A percentile compares a stretch with the other conserved stretches of the same genome.
phyloP scores from a whole-genome alignment of 2,329 filamentous ascomycete genomes.

The Fusarium mangiferae region DNA sequence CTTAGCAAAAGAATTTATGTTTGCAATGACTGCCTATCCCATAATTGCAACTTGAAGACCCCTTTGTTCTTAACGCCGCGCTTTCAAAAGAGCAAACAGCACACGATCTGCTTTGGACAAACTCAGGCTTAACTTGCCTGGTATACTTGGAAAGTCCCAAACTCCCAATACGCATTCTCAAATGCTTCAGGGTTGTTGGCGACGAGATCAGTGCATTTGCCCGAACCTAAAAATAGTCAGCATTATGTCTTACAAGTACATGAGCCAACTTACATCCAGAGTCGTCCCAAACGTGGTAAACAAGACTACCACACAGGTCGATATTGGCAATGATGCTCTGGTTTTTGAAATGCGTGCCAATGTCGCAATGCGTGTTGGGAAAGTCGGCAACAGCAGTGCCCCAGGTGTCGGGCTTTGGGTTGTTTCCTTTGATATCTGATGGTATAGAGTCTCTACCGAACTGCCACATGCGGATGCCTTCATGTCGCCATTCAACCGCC shows the following conservation, averaged over 20 bases:
- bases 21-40: not conserved
- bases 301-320: constrained; percentile 69
- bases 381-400: constrained; percentile 72
- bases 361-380: constrained; percentile 70
- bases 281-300: constrained; percentile 57
- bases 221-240: constrained; percentile 54
- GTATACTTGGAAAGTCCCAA: constrained; percentile 70
- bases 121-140: constrained; percentile 40
- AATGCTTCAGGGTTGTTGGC: constrained; percentile 66
- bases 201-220: constrained; percentile 67
- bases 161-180: constrained; percentile 72
- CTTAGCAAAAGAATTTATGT: constrained; percentile 3
- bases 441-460: constrained; percentile 62
- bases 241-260: not conserved
- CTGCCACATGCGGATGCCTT: constrained; percentile 72
- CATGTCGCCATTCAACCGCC: constrained; percentile 69
- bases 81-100: constrained; percentile 23
- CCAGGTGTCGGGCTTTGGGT: constrained; percentile 71
- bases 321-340: constrained; percentile 75
- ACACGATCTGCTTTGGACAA: not conserved
- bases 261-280: constrained; percentile 55
- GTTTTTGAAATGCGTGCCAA: constrained; percentile 69
- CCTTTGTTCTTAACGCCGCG: constrained; percentile 35
- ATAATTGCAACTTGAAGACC: not conserved
- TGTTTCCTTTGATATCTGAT: constrained; percentile 59